Evolutionary conservation across 1,284 basidiomycete genomes (phyloP), one percentile per base, ranked within the genome.

Genomic region (Fistulinella cinereoalba): DNA sequence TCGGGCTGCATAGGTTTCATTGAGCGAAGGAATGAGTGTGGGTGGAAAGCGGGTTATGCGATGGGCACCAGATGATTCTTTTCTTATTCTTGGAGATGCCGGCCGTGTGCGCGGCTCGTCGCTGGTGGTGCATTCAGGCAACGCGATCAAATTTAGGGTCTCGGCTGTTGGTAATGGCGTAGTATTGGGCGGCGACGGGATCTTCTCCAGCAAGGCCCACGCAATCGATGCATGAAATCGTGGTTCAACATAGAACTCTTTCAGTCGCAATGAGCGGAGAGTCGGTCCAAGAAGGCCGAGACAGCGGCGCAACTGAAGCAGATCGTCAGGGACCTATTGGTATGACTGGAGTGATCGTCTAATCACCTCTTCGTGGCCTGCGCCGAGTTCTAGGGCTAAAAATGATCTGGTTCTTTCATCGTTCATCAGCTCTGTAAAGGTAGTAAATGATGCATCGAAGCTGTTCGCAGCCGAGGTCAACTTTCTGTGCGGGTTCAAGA

Each of bases 171-270:
- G 32, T 32, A 23, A 23, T 4, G 54, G 37, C 23, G 47, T 16
- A 40, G 31, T 34, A 44, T 47, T 13, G 31, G 33, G 37, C 8
- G 43, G 27, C 3, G 48, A 46, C 12, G 46, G 40, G 25, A 46
- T 37, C 49, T 51, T 50, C 28, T 67, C 62, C 42, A 84, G 74
- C 43, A 90, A 71, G 10, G 83, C 80, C 89, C 91, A 92, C 9
- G 79, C 88, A 44, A 93, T 77, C 1, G 89, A 92, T 11, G 81
- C 77, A 58, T 93, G 91, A 58, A 91, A 92, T 25, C 80, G 77
- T 15, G 91, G 87, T 33, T 77, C 69, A 19, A 69, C 57, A 61
- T 93, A 92, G 65, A 85, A 92, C 44, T 77, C 75, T 56, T 81
- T 79, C 52, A 92, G 87, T 31, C 81, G 79, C 27, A 89, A 71